Conservation (phyloP, 1,284 basidiomycete genomes). For the Lignosus rhinocerotis region DNA sequence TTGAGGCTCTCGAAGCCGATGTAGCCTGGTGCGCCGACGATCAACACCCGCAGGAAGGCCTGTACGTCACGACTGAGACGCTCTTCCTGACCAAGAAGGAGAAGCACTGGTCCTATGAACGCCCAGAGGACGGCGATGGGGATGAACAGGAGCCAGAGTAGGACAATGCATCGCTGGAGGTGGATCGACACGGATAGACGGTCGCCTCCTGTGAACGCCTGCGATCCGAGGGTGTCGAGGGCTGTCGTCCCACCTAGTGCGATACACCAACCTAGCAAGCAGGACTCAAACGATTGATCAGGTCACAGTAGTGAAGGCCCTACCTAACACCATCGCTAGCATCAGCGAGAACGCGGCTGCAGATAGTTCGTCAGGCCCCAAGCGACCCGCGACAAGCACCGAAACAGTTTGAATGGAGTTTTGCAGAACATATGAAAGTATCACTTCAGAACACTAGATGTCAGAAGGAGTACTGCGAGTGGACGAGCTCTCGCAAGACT, state of each 20-base stretch:
- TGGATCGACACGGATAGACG: conserved; percentile 61
- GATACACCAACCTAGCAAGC: conserved; percentile 63
- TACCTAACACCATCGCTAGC: conserved; percentile 69
- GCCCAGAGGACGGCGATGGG: conserved; percentile 64
- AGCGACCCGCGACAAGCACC: conserved; percentile 60
- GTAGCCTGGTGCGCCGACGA: conserved; percentile 68
- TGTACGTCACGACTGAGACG: conserved; percentile 61
- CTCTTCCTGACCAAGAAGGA: conserved; percentile 61
- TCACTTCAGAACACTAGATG: conserved; percentile 19
- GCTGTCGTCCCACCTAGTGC: conserved; percentile 78
- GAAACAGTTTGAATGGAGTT: conserved; percentile 71
- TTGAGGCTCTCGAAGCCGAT: conserved; percentile 77
- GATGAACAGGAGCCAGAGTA: conserved; percentile 63
- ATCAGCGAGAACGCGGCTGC: conserved; percentile 73
- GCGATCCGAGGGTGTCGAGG: conserved; percentile 74
- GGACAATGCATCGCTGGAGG: conserved; percentile 63
- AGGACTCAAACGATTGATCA: neutral
- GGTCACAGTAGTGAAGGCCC: conserved; percentile 38
- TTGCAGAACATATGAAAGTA: conserved; percentile 61
- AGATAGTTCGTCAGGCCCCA: conserved; percentile 69
- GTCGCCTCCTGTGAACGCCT: conserved; percentile 66
- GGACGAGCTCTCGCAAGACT: conserved; percentile 19
- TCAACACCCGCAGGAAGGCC: conserved; percentile 60
- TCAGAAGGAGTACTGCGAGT: neutral
- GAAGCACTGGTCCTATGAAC: conserved; percentile 58